phyloP scores from a whole-genome alignment of 2,329 filamentous ascomycete genomes.

The Pseudonectria buxi region DNA sequence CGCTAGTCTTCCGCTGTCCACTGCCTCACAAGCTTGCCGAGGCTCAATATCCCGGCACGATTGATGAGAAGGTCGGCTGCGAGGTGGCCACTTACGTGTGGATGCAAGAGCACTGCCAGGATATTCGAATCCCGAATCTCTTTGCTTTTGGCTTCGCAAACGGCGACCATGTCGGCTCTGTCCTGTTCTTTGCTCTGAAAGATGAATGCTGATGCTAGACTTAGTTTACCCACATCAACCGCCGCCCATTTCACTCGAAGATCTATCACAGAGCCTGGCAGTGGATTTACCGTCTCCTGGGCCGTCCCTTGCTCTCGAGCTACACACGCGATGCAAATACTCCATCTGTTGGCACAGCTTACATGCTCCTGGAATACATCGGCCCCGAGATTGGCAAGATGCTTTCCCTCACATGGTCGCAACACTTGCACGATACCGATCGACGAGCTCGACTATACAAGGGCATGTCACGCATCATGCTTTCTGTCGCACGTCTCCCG shows the following conservation, averaged over 20 bases:
- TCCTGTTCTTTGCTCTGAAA: neutral
- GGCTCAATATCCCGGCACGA: constrained; percentile 28
- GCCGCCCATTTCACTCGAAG: constrained; percentile 2
- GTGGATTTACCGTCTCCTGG: constrained; percentile 5
- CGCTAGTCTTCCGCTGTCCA: constrained; percentile 24
- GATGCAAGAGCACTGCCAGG: constrained; percentile 20
- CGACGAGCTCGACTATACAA: constrained; percentile 9
- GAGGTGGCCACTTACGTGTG: constrained; percentile 21
- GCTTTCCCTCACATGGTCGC: constrained; percentile 15
- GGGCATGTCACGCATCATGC: constrained; percentile 15
- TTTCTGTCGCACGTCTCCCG: constrained; percentile 12
- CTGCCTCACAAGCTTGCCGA: constrained; percentile 33
- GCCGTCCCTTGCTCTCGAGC: constrained; percentile 10
- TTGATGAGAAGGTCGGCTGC: constrained; percentile 36
- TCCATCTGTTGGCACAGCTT: constrained; percentile 7
- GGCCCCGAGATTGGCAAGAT: constrained; percentile 12
- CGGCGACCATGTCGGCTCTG: constrained; percentile 8
- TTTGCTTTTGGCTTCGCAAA: constrained; percentile 16
- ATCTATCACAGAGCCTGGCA: constrained; percentile 2
- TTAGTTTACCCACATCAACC: constrained; percentile 11
- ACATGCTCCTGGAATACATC: constrained; percentile 18
- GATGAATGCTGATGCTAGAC: too few relatives aligned
- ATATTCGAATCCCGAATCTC: constrained; percentile 18
- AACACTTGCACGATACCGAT: constrained; percentile 6
- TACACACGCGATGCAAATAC: constrained; percentile 8